Evolutionary conservation across 2,329 filamentous ascomycete species (phyloP).

Genomic region (Diatrype stigma): DNA sequence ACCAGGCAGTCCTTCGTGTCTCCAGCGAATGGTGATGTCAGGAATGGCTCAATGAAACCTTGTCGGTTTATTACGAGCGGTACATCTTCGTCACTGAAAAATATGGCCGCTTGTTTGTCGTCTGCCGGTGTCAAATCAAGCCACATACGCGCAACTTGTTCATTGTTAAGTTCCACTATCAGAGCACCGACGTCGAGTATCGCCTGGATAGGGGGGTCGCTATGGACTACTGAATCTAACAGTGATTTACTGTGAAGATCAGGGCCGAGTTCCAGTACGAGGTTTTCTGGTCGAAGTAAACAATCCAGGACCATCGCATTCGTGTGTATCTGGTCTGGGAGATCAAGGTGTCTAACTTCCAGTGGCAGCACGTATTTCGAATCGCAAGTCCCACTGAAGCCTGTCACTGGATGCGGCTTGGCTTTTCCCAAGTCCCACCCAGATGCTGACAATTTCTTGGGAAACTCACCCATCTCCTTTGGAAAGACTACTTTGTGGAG

Average conservation of each 20-base stretch:
- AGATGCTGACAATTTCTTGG: constrained; percentile 58
- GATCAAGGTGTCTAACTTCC: constrained; percentile 50
- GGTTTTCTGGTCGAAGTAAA: constrained; percentile 52
- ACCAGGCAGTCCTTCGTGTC: constrained; percentile 58
- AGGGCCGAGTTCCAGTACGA: constrained; percentile 16
- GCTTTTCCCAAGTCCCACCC: constrained; percentile 60
- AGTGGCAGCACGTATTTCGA: constrained; percentile 55
- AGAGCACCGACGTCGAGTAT: constrained; percentile 70
- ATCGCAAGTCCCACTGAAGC: constrained; percentile 70
- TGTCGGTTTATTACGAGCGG: constrained; percentile 47
- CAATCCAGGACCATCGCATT: constrained; percentile 62
- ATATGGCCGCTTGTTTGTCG: constrained; percentile 46
- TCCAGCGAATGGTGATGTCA: constrained; percentile 53
- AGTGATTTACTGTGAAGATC: constrained; percentile 25
- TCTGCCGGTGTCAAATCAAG: constrained; percentile 28
- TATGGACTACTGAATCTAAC: constrained; percentile 36
- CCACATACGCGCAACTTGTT: constrained; percentile 50
- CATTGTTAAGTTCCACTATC: constrained; percentile 60
- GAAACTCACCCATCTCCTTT: constrained; percentile 59
- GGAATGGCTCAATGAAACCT: constrained; percentile 44
- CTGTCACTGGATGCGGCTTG: constrained; percentile 49
- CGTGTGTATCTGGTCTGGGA: constrained; percentile 54
- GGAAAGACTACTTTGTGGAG: constrained; percentile 56
- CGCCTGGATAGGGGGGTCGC: constrained; percentile 45
- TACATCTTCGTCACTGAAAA: constrained; percentile 53